These are phyloP conservation scores for Tylopilus felleus DNA, from an alignment of 768 basidiomycete genomes.

Conservation along the genomic window DNA sequence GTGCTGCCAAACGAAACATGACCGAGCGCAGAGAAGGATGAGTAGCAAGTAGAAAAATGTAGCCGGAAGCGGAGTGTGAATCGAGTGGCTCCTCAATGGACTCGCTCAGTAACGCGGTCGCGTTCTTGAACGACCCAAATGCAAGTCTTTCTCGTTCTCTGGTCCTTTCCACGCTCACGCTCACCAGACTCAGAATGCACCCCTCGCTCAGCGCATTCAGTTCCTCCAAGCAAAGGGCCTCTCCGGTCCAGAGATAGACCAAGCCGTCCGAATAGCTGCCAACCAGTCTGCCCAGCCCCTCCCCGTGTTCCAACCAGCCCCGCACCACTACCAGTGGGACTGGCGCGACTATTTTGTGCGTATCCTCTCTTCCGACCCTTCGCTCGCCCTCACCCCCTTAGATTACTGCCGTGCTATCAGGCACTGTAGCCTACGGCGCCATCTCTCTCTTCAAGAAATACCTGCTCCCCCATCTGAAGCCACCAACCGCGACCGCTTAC, in stretches of 20 bases:
- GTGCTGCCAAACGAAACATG: conserved; percentile 34
- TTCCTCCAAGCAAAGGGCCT: conserved; percentile 97
- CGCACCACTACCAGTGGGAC: conserved; percentile 60
- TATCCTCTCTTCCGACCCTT: neutral
- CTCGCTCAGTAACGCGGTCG: conserved; percentile 76
- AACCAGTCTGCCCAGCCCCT: conserved; percentile 17
- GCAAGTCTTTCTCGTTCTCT: conserved; percentile 35
- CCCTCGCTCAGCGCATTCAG: conserved; percentile 80
- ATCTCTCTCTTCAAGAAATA: conserved; percentile 87
- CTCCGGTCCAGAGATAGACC: conserved; percentile 77
- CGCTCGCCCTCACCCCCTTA: conserved; percentile 35
- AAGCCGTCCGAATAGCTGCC: conserved; percentile 68
- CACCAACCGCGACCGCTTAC: conserved; percentile 85
- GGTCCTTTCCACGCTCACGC: neutral
- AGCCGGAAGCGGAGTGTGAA: conserved; percentile 29
- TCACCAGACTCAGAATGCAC: conserved; percentile 68
- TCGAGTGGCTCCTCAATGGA: conserved; percentile 36
- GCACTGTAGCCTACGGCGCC: conserved; percentile 78
- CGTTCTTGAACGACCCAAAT: conserved; percentile 83
- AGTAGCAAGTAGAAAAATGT: neutral
- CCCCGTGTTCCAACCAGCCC: conserved; percentile 44
- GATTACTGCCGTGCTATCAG: conserved; percentile 93
- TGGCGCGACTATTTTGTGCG: conserved; percentile 98
- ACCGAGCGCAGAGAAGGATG: neutral
- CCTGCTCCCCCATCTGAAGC: conserved; percentile 84